phyloP scores from a whole-genome alignment of 2,329 filamentous ascomycete species.

The Coniochaeta sp. region DNA sequence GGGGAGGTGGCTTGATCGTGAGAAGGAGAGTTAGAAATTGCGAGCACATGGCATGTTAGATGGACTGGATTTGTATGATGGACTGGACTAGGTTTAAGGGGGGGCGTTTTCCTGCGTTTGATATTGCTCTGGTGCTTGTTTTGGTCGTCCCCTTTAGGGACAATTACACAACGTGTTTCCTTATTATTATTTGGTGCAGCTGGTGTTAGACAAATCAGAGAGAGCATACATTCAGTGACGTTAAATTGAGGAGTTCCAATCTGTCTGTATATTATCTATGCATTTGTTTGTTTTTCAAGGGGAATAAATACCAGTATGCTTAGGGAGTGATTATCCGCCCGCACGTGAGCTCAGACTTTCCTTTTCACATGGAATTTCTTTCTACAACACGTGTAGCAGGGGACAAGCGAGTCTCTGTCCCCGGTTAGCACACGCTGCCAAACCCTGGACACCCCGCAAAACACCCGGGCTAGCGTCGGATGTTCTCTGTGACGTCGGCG shows the following conservation, averaged over 20 bases:
- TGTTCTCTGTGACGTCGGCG: background rate
- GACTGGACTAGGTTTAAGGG: background rate
- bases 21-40: background rate
- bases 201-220: background rate
- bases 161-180: too few relatives aligned
- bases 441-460: too few relatives aligned
- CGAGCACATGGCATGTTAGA: background rate
- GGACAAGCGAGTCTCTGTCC: background rate
- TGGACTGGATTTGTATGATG: background rate
- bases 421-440: background rate
- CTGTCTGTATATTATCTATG: background rate
- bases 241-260: too few relatives aligned
- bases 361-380: background rate
- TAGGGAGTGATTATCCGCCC: background rate
- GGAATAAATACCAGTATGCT: background rate
- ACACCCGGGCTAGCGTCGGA: background rate
- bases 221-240: too few relatives aligned
- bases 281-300: too few relatives aligned
- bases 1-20: slow-evolving; percentile 1
- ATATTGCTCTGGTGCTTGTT: too few relatives aligned
- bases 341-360: background rate
- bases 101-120: background rate
- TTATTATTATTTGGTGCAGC: background rate
- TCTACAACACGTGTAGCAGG: too few relatives aligned
- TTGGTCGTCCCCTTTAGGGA: too few relatives aligned